Evolutionary conservation across 345 rosid genomes (phyloP), one percentile per base, ranked within the genome.

Genomic region (Brassica rapa): DNA sequence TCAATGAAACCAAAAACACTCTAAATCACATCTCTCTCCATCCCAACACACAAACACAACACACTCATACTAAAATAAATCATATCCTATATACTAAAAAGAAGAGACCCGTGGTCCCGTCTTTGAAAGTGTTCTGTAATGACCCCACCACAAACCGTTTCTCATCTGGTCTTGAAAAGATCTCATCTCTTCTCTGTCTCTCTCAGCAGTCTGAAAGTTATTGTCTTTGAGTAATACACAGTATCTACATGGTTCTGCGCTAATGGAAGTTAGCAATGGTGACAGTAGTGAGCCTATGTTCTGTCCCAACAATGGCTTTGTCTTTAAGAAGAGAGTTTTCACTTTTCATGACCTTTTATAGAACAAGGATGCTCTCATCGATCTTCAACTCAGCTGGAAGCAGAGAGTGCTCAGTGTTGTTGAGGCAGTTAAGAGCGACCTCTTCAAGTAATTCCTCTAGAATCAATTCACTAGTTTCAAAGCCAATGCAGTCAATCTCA

Each of bases 361-460:
- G 16, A 63, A 62, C 41, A 68, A 43, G 55, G 73, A 72, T 70
- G 68, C 77, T 71, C 80, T 67, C 77, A 46, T 64, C 69, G 21
- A 71, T 89, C 83, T 74, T 66, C 82, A 63, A 27, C 64, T 81
- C 89, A 43, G 59, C 69, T 30, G 59, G 80, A 77, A 64, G 56
- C 10, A 23, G 67, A 27, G 75, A 69, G 57, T 61, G 66, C 23
- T 75, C 62, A 64, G 32, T 63, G 61, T 73, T 62, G 60, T 71
- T 63, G 64, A 72, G 66, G 76, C 68, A 84, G 83, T 83, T 81
- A 6, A 70, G 66, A 62, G 83, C 59, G 55, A 82, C 82, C 70
- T 90, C 96, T 55, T 87, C 89, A 15, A 93, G 77, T 81, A 95
- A 73, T 49, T 86, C 97, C 21, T 87, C 76, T 2, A 95, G 85